Evolutionary conservation across 305 asterid species (phyloP).

Genomic region (Solanum hybrid): DNA sequence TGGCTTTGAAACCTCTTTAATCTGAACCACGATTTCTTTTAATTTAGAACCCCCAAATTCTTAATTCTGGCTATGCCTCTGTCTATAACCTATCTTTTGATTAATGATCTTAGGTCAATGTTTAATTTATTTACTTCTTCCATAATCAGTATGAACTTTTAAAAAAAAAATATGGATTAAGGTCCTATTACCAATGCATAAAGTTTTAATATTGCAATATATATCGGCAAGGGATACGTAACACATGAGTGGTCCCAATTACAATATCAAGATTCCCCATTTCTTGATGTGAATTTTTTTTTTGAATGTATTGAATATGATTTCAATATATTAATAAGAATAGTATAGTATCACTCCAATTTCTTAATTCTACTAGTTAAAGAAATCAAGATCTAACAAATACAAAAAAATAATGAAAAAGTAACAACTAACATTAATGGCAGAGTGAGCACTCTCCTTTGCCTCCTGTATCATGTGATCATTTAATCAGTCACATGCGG

Average conservation of each 20-base stretch:
- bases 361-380: not conserved
- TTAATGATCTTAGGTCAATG: not conserved
- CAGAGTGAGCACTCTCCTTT: conserved; percentile 1
- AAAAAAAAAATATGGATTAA: not conserved
- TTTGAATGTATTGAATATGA: not conserved
- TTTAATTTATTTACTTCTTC: not conserved
- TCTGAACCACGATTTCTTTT: not conserved
- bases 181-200: not conserved
- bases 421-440: not conserved
- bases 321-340: not conserved
- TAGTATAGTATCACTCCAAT: not conserved
- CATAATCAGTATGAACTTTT: not conserved
- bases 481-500: not conserved
- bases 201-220: not conserved
- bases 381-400: not conserved
- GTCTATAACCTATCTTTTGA: not conserved
- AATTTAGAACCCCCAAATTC: no score
- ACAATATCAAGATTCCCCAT: not conserved
- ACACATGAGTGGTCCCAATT: not conserved
- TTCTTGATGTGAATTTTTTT: not conserved
- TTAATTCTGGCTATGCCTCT: not conserved
- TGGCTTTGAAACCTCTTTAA: not conserved
- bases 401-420: not conserved
- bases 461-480: conserved; percentile 5
- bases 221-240: not conserved